These are phyloP conservation scores for Penicillium maclennaniae DNA, from an alignment of 495 filamentous ascomycete species.

Conservation along the genomic window DNA sequence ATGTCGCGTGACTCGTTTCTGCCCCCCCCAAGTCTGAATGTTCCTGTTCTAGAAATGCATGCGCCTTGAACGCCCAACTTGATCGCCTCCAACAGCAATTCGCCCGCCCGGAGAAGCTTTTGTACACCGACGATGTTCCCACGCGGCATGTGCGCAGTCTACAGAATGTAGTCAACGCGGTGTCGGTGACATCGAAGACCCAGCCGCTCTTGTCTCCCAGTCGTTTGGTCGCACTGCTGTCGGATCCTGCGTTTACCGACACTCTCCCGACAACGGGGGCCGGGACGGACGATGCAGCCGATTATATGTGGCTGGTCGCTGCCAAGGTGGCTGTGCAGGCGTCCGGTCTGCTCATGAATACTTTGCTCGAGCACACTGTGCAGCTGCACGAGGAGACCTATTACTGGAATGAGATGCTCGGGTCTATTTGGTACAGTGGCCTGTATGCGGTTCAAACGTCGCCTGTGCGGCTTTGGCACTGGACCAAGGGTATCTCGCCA, in stretches of 20 bases:
- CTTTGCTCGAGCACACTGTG: constrained; percentile 74
- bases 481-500: constrained; percentile 57
- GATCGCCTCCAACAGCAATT: constrained; percentile 64
- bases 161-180: constrained; percentile 59
- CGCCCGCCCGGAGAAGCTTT: constrained; percentile 13
- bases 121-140: constrained; percentile 19
- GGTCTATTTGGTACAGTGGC: constrained; percentile 64
- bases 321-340: constrained; percentile 83
- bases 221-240: constrained; percentile 56
- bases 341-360: constrained; percentile 71
- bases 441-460: constrained; percentile 81
- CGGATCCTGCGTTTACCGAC: constrained; percentile 44
- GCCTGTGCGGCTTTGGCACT: constrained; percentile 65
- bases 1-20: constrained; percentile 7
- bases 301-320: constrained; percentile 83
- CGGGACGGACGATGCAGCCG: constrained; percentile 52
- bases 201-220: constrained; percentile 46
- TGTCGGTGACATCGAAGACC: constrained; percentile 63
- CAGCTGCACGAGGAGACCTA: constrained; percentile 76
- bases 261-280: not conserved
- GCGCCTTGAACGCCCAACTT: constrained; percentile 71
- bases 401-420: constrained; percentile 87
- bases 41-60: constrained; percentile 60
- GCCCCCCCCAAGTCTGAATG: not conserved
- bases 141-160: constrained; percentile 36